These are phyloP conservation scores for Pseudonitzschia pungens DNA, from an alignment of 108 stramenopile genomes.

Conservation along the genomic window DNA sequence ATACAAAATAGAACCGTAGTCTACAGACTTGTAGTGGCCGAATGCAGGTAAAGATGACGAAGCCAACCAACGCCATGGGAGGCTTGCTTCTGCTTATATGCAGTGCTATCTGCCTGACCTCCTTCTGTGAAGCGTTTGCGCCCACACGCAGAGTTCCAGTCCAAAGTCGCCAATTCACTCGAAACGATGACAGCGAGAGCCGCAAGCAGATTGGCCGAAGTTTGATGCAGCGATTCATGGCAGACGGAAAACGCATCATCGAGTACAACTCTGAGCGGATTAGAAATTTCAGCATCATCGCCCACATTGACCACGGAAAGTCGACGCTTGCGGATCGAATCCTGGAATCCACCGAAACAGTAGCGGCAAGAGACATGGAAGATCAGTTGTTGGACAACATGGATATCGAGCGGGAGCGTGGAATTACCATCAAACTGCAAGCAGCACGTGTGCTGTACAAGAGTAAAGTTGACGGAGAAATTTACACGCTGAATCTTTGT, in stretches of 20 bases:
- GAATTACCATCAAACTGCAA: conserved; percentile 98
- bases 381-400: conserved; percentile 95
- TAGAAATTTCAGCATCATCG: conserved; percentile 98
- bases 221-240: neutral
- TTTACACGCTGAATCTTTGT: conserved; percentile 66
- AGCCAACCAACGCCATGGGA: neutral
- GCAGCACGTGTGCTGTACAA: conserved; percentile 94
- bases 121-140: conserved; percentile 15
- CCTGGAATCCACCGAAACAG: conserved; percentile 86
- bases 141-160: neutral
- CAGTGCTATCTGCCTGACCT: neutral
- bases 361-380: conserved; percentile 89
- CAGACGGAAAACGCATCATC: conserved; percentile 13
- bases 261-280: conserved; percentile 74
- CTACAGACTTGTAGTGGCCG: neutral
- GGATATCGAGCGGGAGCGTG: conserved; percentile 97
- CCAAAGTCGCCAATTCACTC: neutral
- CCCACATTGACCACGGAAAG: conserved; percentile 59
- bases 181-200: neutral
- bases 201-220: neutral
- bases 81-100: neutral
- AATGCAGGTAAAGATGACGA: neutral
- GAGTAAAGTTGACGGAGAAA: conserved; percentile 77
- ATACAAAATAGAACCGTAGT: too few relatives aligned
- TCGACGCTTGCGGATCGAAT: conserved; percentile 95